Evolutionary conservation across 805 yeast genomes (phyloP).

Genomic region (Kregervanrija fluxuum): DNA sequence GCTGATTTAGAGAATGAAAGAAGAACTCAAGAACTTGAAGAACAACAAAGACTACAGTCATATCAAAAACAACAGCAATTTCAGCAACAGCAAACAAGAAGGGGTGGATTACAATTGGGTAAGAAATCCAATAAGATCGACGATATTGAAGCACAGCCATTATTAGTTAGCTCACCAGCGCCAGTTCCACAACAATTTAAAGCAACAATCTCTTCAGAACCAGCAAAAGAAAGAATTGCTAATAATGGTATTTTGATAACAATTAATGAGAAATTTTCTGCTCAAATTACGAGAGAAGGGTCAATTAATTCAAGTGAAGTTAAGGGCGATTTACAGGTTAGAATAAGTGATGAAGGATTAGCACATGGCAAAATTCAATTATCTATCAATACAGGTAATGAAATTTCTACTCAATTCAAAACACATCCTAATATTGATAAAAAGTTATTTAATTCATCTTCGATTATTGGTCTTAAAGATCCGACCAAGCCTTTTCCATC

Average conservation of each 20-base stretch:
- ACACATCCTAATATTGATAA: conserved; percentile 97
- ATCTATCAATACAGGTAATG: conserved; percentile 38
- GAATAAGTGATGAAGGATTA: conserved; percentile 70
- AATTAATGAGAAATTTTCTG: conserved; percentile 69
- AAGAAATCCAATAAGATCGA: conserved; percentile 31
- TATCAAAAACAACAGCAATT: conserved; percentile 15
- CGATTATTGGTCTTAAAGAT: conserved; percentile 70
- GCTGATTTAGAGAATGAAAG: conserved; percentile 3
- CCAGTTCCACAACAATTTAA: conserved; percentile 11
- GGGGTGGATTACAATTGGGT: conserved; percentile 77
- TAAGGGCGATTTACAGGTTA: conserved; percentile 85
- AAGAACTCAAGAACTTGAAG: conserved; percentile 16
- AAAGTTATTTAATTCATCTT: conserved; percentile 47
- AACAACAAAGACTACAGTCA: conserved; percentile 8
- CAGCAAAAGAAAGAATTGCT: conserved; percentile 28
- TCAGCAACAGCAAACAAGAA: conserved; percentile 37
- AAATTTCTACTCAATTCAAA: conserved; percentile 59
- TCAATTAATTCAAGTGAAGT: conserved; percentile 61
- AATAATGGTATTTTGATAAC: conserved; percentile 78
- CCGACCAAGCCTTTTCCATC: conserved; percentile 77
- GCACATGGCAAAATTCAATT: conserved; percentile 62
- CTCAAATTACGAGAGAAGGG: conserved; percentile 82
- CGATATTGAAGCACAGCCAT: conserved; percentile 22
- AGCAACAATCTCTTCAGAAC: conserved; percentile 14
- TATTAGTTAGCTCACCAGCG: conserved; percentile 23